Evolutionary conservation across 495 filamentous ascomycete species (phyloP), one percentile per base, ranked within the genome.

Genomic region (Trichocladium uniseriatum): DNA sequence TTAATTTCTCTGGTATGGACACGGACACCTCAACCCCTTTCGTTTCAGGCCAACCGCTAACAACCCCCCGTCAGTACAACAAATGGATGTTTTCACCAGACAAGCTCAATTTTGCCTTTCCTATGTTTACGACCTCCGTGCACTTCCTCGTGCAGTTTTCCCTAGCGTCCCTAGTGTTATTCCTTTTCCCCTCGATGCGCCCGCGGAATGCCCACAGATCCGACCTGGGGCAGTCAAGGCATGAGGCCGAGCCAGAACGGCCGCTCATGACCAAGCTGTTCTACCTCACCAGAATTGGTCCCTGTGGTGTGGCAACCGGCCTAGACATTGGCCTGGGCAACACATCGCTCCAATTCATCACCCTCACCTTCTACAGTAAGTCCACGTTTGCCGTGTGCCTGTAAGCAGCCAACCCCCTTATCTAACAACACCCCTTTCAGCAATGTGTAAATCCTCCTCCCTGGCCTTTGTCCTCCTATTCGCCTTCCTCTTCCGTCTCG

Each of bases 391-490:
- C 31, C 11, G 22, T 9, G 4, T 13, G n/a, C 9, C 9, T 1
- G 13, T 38, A 38, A 18, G 19, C 7, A 6, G 1, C 14, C 15
- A 22, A 10, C 39, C 13, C 27, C 14, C 19, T 11, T 20, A 7
- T 36, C 37, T 43, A 38, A 43, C 54, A 54, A 46, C 56, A 14
- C 43, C 29, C 1, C 24, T 16, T 40, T 29, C 24, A 88, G 84
- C 91, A 48, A 99, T 99, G 94, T 97, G 92, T 68, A 99, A 99
- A 80, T 97, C 92, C 4, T 95, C 89, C 18, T 85, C 89, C 29
- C 78, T 97, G 15, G 89, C 85, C 32, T 97, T 99, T 60, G 92
- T 99, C 39, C 82, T 99, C 7, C 57, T 94, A 47, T 99, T 99
- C 67, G 94, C 94, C 49, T 94, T 99, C 63, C 58, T 94, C 42